Conservation (phyloP, 1,284 basidiomycete genomes). For the Salmacisia buchloeana region DNA sequence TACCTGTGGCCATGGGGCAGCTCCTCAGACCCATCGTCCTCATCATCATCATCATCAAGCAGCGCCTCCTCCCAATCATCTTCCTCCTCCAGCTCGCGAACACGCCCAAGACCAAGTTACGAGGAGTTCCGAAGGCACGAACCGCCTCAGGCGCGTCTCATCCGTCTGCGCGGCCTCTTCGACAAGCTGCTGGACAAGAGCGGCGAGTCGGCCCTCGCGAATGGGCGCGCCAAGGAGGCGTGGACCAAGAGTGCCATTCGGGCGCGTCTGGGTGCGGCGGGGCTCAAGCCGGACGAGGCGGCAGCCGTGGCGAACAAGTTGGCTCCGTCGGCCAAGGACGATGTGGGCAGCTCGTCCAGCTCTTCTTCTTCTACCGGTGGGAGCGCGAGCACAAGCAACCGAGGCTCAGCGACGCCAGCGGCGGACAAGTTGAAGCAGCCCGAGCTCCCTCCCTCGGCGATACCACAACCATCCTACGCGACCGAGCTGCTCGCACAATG, state of each 20-base stretch:
- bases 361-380: conserved; percentile 12
- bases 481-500: conserved; percentile 46
- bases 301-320: background rate
- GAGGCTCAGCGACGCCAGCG: background rate
- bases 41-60: background rate
- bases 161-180: conserved; percentile 47
- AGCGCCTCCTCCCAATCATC: background rate
- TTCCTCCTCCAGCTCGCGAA: background rate
- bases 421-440: background rate
- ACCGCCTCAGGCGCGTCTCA: conserved; percentile 46
- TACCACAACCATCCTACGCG: conserved; percentile 31
- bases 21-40: background rate
- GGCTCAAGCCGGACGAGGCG: background rate
- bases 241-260: conserved; percentile 46
- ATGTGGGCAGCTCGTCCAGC: conserved; percentile 9
- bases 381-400: no score
- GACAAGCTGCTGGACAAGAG: conserved; percentile 45
- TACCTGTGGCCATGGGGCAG: conserved; percentile 2
- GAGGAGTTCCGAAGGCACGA: conserved; percentile 46
- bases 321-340: background rate
- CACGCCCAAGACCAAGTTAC: conserved; percentile 24
- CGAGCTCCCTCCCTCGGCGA: conserved; percentile 21
- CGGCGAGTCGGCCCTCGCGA: conserved; percentile 41
- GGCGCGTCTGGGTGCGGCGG: conserved; percentile 20
- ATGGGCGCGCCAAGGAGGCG: conserved; percentile 44